phyloP scores from a whole-genome alignment of 768 basidiomycete species.

The Boletus tylopilopsis region DNA sequence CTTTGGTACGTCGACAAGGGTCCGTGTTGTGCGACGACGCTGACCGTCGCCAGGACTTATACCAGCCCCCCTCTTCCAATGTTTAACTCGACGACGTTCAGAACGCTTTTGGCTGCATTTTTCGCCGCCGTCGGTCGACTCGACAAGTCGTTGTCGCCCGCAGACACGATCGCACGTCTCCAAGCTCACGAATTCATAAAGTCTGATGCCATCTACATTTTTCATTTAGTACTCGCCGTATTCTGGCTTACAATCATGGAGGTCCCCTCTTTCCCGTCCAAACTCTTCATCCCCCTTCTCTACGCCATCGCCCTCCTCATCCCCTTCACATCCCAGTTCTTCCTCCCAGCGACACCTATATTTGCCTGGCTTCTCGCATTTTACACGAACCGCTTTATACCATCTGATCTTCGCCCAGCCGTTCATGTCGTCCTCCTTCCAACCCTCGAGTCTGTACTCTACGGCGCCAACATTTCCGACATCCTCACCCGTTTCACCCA shows the following conservation, averaged over 20 bases:
- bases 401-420: conserved; percentile 65
- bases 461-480: conserved; percentile 97
- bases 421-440: conserved; percentile 93
- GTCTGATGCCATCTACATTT: conserved; percentile 58
- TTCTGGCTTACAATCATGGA: conserved; percentile 78
- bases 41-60: neutral
- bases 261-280: conserved; percentile 63
- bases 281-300: conserved; percentile 71
- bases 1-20: neutral
- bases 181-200: conserved; percentile 51
- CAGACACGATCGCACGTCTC: conserved; percentile 58
- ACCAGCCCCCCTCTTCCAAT: neutral
- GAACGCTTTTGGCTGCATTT: conserved; percentile 41
- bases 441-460: conserved; percentile 90
- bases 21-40: neutral
- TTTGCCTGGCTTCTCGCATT: conserved; percentile 84
- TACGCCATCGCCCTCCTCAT: conserved; percentile 69
- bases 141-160: conserved; percentile 74
- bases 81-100: conserved; percentile 4
- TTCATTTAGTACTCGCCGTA: conserved; percentile 56
- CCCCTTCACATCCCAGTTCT: conserved; percentile 88
- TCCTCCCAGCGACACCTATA: conserved; percentile 83
- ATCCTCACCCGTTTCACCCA: conserved; percentile 94
- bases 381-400: conserved; percentile 86
- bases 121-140: conserved; percentile 60